Evolutionary conservation across 129 eudicot species (phyloP), one percentile per base, ranked within the genome.

Genomic region (Rutidosis leptorrhynchoides): DNA sequence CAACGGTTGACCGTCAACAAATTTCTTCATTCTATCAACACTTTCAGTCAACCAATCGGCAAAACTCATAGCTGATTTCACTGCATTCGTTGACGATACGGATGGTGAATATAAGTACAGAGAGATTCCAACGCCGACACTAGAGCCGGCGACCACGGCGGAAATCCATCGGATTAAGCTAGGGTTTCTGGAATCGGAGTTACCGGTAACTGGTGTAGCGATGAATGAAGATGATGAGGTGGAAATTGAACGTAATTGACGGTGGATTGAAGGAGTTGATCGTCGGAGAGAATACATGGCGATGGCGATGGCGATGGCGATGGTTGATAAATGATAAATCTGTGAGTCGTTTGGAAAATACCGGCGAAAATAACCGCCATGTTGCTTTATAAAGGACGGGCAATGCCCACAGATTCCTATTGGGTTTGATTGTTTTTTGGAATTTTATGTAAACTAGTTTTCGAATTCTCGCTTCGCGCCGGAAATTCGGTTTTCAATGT

Each of bases 281-380:
- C 83, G 86, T 17, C 82, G 81, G 74, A 83, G 79, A 57, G 81
- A 28, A 25, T 80, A 76, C 84, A 76, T 75, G 74, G 42, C 22
- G 58, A 66, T 69, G 57, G 66, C 2, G 17, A 76, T 75, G 74
- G 42, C 22, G 58, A 66, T 69, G 57, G 66, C 2, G 17, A 19
- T 48, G 17, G 59, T 48, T 48, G 43, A 37, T 42, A 12, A 35
- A 35, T 62, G 70, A 71, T 30, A 23, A 15, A 53, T 49, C 14
- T 63, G 65, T 4, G 48, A 26, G 55, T 40, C 17, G 67, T 58
- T 43, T 70, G 12, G 66, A 11, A 12, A 19, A 21, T 21, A 35
- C 48, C 65, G 65, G 35, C 65, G 27, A 57, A 11, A 59, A 45
- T 70, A 70, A 59, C 68, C 67, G 67, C 56, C 59, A 45, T 70